Percentiles rank a stretch among this genome's conserved stretches.
Conservation (phyloP, 2,329 filamentous ascomycete genomes). For the Orbilia blumenaviensis region DNA sequence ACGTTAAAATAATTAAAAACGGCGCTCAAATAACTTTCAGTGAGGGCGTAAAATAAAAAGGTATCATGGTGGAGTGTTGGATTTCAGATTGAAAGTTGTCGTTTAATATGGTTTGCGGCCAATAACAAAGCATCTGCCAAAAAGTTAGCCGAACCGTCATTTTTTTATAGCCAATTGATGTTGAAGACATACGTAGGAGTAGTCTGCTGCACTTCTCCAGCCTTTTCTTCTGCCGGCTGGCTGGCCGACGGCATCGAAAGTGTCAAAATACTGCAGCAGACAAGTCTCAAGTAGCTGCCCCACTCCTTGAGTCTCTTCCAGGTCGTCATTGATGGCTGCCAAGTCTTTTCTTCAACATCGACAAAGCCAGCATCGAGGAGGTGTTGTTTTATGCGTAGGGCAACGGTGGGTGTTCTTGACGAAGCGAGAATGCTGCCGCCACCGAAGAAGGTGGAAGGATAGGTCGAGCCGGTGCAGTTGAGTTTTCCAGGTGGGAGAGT, state of each 20-base stretch:
- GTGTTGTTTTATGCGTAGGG: conserved; percentile 57
- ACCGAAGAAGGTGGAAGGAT: conserved; percentile 50
- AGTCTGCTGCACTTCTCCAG: conserved; percentile 18
- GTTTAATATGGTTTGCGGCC: conserved; percentile 47
- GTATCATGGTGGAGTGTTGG: conserved; percentile 5
- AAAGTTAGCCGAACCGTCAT: background rate
- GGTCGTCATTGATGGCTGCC: conserved; percentile 54
- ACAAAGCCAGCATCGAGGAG: conserved; percentile 57
- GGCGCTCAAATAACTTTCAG: conserved; percentile 30
- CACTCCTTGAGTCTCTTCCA: conserved; percentile 57
- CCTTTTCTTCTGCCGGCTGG: conserved; percentile 35
- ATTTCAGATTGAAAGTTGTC: background rate
- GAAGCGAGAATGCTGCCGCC: conserved; percentile 49
- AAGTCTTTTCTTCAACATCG: conserved; percentile 57
- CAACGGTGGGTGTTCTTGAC: conserved; percentile 54
- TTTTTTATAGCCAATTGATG: background rate
- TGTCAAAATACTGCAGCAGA: conserved; percentile 49
- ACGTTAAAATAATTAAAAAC: background rate
- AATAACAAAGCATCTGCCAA: conserved; percentile 41
- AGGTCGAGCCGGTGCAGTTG: conserved; percentile 53
- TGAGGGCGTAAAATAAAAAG: background rate
- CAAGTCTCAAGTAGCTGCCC: conserved; percentile 55
- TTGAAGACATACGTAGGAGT: conserved; percentile 28
- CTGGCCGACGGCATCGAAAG: conserved; percentile 34
- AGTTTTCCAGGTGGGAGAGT: conserved; percentile 43